Percentiles rank a stretch among this genome's conserved stretches.
Evolutionary conservation across 805 yeast genomes (phyloP).

Genomic region (Pichia nanzhaoensis): DNA sequence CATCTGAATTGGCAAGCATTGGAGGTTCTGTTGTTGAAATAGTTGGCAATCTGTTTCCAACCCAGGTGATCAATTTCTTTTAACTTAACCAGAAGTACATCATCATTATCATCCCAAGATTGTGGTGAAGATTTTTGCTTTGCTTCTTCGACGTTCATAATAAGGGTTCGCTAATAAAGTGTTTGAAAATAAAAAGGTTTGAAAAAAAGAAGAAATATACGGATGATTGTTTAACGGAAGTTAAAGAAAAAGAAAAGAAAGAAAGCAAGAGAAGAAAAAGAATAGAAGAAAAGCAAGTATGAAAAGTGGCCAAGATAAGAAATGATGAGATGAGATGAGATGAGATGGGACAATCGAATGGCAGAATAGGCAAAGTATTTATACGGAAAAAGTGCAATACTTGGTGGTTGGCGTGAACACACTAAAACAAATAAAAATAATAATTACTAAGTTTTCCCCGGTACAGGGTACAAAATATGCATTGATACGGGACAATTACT

Average conservation of each 20-base stretch:
- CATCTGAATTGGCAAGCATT: slow-evolving; percentile 88
- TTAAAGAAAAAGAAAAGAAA: no score
- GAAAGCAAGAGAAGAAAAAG: background rate
- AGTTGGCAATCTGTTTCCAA: slow-evolving; percentile 82
- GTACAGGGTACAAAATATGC: no score
- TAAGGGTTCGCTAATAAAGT: no score
- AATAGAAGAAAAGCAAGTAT: background rate
- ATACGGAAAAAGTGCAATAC: no score
- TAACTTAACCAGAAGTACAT: slow-evolving; percentile 58
- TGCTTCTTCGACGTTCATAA: background rate
- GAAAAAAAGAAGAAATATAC: no score
- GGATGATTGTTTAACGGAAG: no score
- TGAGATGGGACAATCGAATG: background rate
- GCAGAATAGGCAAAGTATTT: no score
- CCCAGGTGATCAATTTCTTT: slow-evolving; percentile 81
- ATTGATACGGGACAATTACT: no score
- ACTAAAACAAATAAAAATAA: no score
- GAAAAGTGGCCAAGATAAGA: background rate
- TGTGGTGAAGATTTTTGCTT: slow-evolving; percentile 16
- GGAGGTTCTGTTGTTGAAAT: slow-evolving; percentile 75
- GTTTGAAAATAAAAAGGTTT: no score
- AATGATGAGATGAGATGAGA: background rate
- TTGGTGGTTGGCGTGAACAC: no score
- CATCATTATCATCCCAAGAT: slow-evolving; percentile 79
- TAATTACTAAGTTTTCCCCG: no score